These are phyloP conservation scores for Syncephalastrum sp. DNA, from an alignment of 371 early-diverging fungal genomes.

Conservation along the genomic window DNA sequence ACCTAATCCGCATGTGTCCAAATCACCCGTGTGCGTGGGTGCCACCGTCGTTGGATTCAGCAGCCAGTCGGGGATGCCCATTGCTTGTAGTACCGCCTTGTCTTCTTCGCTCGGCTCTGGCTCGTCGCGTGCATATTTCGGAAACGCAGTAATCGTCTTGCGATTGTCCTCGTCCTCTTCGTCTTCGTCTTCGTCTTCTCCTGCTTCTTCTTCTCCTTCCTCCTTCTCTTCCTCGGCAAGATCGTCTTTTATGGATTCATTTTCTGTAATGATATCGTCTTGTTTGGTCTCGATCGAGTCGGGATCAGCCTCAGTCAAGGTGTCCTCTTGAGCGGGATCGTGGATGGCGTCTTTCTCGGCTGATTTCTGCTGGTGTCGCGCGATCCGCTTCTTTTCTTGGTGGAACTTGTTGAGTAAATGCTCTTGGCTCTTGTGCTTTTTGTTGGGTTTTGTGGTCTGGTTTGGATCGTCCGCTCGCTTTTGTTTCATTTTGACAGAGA, in stretches of 20 bases:
- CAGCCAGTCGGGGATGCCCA: conserved; percentile 89
- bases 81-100: conserved; percentile 27
- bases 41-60: conserved; percentile 75
- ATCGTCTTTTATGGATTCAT: neutral
- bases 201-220: conserved; percentile 15
- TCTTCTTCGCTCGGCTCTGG: conserved; percentile 38
- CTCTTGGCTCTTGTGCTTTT: too few species aligned
- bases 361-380: too few species aligned
- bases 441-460: too few species aligned
- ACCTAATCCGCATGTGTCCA: conserved; percentile 60
- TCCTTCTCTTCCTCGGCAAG: conserved; percentile 5
- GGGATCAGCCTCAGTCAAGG: too few species aligned
- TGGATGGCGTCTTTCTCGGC: too few species aligned
- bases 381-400: too few species aligned
- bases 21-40: conserved; percentile 49
- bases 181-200: conserved; percentile 20
- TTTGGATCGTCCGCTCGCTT: too few species aligned
- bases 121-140: conserved; percentile 28
- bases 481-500: too few species aligned
- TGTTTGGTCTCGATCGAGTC: too few species aligned
- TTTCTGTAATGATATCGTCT: too few species aligned
- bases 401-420: too few species aligned
- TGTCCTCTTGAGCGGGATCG: too few species aligned
- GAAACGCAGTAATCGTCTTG: conserved; percentile 36
- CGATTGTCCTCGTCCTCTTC: neutral